phyloP scores from a whole-genome alignment of 148 eudicot genomes.

The Amaranthus hypochondriacus region DNA sequence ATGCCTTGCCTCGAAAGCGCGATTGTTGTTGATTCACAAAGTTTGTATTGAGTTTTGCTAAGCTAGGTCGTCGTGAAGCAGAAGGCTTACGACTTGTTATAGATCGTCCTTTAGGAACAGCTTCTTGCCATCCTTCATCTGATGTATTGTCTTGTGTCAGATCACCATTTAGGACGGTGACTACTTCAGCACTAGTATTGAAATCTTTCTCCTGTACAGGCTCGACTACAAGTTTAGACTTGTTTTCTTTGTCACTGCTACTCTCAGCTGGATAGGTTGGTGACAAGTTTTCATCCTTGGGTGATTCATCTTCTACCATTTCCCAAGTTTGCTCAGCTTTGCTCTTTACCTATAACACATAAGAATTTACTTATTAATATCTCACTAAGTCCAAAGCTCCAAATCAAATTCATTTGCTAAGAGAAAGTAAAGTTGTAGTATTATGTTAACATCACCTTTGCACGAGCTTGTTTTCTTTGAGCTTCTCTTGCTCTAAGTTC shows the following conservation, averaged over 20 bases:
- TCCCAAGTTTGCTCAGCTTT: constrained; percentile 53
- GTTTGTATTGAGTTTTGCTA: constrained; percentile 74
- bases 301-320: constrained; percentile 36
- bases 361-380: constrained; percentile 15
- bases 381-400: background rate
- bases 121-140: constrained; percentile 99
- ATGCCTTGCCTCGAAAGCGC: constrained; percentile 45
- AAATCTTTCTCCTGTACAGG: constrained; percentile 35
- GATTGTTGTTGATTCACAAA: constrained; percentile 50
- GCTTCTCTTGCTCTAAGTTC: constrained; percentile 86
- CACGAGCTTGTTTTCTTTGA: constrained; percentile 91
- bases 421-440: background rate
- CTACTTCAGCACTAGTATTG: constrained; percentile 22
- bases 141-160: constrained; percentile 45
- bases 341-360: constrained; percentile 54
- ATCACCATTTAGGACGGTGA: constrained; percentile 32
- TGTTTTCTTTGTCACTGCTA: constrained; percentile 65
- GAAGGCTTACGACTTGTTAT: constrained; percentile 56
- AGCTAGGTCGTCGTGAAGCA: constrained; percentile 57
- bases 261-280: constrained; percentile 35
- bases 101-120: constrained; percentile 77
- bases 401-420: background rate
- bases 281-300: constrained; percentile 45
- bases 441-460: constrained; percentile 44
- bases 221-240: constrained; percentile 44